Conservation (phyloP, 2,329 filamentous ascomycete species). For the Lachnellula subtilissima region DNA sequence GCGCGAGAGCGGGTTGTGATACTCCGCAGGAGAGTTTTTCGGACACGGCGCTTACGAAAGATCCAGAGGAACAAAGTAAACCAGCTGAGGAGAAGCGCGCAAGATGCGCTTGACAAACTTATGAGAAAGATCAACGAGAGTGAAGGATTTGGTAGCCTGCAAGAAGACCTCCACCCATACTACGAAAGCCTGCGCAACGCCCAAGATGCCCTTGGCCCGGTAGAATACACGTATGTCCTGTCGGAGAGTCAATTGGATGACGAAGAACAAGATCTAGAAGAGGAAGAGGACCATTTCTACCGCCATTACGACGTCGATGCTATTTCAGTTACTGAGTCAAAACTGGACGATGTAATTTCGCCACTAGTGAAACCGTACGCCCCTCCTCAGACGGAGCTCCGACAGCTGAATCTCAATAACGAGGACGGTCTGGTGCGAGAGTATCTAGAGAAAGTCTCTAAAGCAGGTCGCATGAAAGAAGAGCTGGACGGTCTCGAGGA, state of each 20-base stretch:
- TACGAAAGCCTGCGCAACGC: slow-evolving; percentile 14
- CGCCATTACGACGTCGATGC: slow-evolving; percentile 7
- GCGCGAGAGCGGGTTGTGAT: slow-evolving; percentile 18
- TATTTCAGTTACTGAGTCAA: slow-evolving; percentile 1
- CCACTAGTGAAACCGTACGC: slow-evolving; percentile 12
- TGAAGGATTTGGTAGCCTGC: slow-evolving; percentile 10
- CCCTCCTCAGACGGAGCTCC: background rate
- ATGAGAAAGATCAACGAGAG: slow-evolving; percentile 14
- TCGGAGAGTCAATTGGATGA: slow-evolving; percentile 14
- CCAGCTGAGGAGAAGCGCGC: slow-evolving; percentile 9
- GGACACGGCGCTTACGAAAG: slow-evolving; percentile 13
- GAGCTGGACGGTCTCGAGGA: slow-evolving; percentile 12
- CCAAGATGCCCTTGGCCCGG: slow-evolving; percentile 18
- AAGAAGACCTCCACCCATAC: slow-evolving; percentile 10
- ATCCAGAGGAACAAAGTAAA: slow-evolving; percentile 9
- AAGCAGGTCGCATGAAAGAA: slow-evolving; percentile 7
- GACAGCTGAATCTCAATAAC: background rate
- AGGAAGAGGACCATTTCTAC: slow-evolving; percentile 23
- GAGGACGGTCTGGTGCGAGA: slow-evolving; percentile 6
- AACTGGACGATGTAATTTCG: slow-evolving; percentile 12
- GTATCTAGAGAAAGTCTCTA: slow-evolving; percentile 6
- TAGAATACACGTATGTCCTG: slow-evolving; percentile 14
- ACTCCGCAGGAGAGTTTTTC: slow-evolving; percentile 12
- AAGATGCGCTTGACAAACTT: slow-evolving; percentile 12
- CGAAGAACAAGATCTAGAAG: slow-evolving; percentile 18